phyloP scores from a whole-genome alignment of 495 filamentous ascomycete species.

The Cercophora newfieldiana region DNA sequence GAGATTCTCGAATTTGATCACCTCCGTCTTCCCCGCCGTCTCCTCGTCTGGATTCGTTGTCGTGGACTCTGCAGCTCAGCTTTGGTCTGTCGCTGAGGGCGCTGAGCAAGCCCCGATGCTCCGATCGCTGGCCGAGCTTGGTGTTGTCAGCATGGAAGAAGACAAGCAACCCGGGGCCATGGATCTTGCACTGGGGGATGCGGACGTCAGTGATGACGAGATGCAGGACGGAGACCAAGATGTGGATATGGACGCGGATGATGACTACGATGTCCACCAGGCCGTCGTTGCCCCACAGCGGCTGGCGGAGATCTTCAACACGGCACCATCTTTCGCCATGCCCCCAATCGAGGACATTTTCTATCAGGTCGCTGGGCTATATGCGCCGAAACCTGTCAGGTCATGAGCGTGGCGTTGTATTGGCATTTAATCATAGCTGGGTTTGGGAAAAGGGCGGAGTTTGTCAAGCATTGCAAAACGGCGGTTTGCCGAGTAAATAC shows the following conservation, averaged over 20 bases:
- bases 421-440: background rate
- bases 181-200: constrained; percentile 36
- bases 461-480: background rate
- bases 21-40: constrained; percentile 53
- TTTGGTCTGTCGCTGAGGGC: constrained; percentile 54
- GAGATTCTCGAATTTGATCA: constrained; percentile 50
- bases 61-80: constrained; percentile 59
- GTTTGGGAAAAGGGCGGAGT: background rate
- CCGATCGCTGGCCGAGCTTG: constrained; percentile 51
- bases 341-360: constrained; percentile 79
- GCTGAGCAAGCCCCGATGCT: constrained; percentile 48
- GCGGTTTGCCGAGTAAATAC: background rate
- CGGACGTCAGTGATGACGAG: constrained; percentile 52
- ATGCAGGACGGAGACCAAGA: constrained; percentile 37
- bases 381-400: constrained; percentile 47
- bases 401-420: constrained; percentile 3
- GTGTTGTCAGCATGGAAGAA: constrained; percentile 36
- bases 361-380: constrained; percentile 65
- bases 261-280: constrained; percentile 42
- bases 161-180: constrained; percentile 26
- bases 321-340: constrained; percentile 70
- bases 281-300: constrained; percentile 63
- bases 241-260: constrained; percentile 39
- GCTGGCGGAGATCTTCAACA: constrained; percentile 72
- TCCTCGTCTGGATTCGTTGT: constrained; percentile 61